phyloP scores from a whole-genome alignment of 108 stramenopile species.

The Pseudonitzschia delicatissima region DNA sequence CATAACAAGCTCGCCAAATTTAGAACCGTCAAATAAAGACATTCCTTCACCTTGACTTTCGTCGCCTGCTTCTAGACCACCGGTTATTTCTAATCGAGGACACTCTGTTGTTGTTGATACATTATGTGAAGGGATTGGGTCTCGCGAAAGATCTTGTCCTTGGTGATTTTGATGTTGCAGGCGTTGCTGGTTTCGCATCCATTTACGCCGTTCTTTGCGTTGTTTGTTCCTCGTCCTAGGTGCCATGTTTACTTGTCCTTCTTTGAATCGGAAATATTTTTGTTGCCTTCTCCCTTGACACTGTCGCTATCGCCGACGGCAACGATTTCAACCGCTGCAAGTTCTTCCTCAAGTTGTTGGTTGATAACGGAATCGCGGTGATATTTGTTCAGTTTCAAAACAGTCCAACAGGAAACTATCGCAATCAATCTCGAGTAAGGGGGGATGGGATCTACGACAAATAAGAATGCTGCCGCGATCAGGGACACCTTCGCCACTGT shows the following conservation, averaged over 20 bases:
- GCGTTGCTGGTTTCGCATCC: background rate
- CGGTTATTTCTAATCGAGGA: background rate
- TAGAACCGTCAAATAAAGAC: background rate
- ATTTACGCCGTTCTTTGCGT: constrained; percentile 4
- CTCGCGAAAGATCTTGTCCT: too few relatives aligned
- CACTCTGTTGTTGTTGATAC: background rate
- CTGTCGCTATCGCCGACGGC: background rate
- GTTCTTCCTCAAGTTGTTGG: background rate
- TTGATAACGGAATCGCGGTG: background rate
- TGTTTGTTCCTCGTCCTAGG: background rate
- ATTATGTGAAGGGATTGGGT: too few relatives aligned
- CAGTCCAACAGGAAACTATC: constrained; percentile 4
- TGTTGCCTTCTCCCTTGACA: background rate
- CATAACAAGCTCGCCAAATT: too few relatives aligned
- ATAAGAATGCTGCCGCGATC: constrained; percentile 38
- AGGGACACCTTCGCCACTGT: constrained; percentile 52
- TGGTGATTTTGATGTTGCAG: constrained; percentile 6
- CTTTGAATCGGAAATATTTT: background rate
- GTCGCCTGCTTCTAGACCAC: background rate
- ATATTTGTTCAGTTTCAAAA: constrained; percentile 12
- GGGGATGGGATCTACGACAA: constrained; percentile 64
- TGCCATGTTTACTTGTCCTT: background rate
- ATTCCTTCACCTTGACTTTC: too few relatives aligned
- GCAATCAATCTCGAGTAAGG: constrained; percentile 26
- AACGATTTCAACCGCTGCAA: background rate